Evolutionary conservation across 441 rosid genomes (phyloP).

Genomic region (Francoa sonchifolia): DNA sequence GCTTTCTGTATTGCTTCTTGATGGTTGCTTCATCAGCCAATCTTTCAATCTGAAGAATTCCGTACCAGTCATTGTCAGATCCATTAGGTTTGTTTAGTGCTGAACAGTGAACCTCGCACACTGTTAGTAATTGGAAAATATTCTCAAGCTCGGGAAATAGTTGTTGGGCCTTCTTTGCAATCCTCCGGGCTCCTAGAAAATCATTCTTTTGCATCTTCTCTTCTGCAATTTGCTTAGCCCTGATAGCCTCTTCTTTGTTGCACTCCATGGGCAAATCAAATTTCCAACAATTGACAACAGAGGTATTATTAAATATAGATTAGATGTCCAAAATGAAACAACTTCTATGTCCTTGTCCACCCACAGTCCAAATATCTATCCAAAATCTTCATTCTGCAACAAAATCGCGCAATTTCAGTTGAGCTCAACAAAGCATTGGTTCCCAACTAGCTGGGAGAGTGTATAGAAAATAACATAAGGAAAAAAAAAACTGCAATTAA

Average conservation of each 20-base stretch:
- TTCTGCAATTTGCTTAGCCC: slow-evolving; percentile 40
- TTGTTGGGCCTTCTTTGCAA: slow-evolving; percentile 33
- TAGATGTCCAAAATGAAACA: no score
- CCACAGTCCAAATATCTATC: no score
- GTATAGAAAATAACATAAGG: no score
- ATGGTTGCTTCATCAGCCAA: slow-evolving; percentile 31
- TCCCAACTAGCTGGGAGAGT: no score
- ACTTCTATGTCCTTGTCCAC: no score
- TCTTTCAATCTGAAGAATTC: slow-evolving; percentile 43
- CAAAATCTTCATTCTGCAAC: no score
- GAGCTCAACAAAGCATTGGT: no score
- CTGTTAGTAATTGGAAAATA: slow-evolving; percentile 26
- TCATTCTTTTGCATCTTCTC: slow-evolving; percentile 31
- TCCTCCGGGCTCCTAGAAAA: slow-evolving; percentile 31
- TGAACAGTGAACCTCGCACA: slow-evolving; percentile 52
- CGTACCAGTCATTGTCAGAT: slow-evolving; percentile 45
- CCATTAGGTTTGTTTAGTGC: slow-evolving; percentile 28
- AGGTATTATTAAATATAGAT: no score
- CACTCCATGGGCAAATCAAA: slow-evolving; percentile 40
- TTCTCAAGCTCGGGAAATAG: slow-evolving; percentile 45
- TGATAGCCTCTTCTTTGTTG: slow-evolving; percentile 54
- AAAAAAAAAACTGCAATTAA: no score
- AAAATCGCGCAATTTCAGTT: no score
- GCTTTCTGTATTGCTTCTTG: slow-evolving; percentile 62
- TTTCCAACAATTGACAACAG: no score